Base-by-base conservation (phyloP, 129 eudicot species). In the Logfia minima region DNA sequence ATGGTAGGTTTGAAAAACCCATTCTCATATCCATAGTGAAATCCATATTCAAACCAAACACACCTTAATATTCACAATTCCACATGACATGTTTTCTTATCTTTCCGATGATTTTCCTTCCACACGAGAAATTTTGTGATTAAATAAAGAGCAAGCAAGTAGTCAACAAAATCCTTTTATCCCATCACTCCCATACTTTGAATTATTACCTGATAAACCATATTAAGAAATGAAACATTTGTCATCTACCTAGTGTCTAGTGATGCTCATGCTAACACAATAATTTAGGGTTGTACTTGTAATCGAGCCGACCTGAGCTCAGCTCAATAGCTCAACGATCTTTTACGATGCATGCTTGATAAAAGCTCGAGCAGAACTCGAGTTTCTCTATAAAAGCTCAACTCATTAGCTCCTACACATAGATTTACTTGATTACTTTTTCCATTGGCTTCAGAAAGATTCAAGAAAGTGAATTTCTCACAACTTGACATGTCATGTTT, bases 91-190 rank as follows among this genome's bases (percentile, higher is more conserved):
- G 39, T 31, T 31, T 31, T 65, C 45, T 18, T 29, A 65, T 65
- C 70, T 65, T 64, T n/a, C 43, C 24, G 31, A 65, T 65, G 21
- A 31, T 26, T 65, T 64, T 65, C 39, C 8, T 65, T 65, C 21
- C 39, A 26, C 21, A 63, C 37, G 0, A 34, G 37, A 31, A 63
- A 28, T 8, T 26, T 63, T 26, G 19, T 61, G 23, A 24, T 72
- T 69, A 79, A 66, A 65, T 17, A 79, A 64, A 63, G 60, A 65
- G 51, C 65, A 72, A 2, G 5, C 41, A 45, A 71, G 52, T 24
- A 19, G 72, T 31, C 45, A 63, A 71, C 45, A 45, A 64, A 79
- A 71, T 52, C 70, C 37, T 21, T 61, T 18, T 28, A 58, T 58
- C 63, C 63, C 61, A n/a, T 17, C 61, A 55, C 61, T 61, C 72